Evolutionary conservation across 345 rosid species (phyloP), one percentile per base, ranked within the genome.

Genomic region (Boechera divaricarpa): DNA sequence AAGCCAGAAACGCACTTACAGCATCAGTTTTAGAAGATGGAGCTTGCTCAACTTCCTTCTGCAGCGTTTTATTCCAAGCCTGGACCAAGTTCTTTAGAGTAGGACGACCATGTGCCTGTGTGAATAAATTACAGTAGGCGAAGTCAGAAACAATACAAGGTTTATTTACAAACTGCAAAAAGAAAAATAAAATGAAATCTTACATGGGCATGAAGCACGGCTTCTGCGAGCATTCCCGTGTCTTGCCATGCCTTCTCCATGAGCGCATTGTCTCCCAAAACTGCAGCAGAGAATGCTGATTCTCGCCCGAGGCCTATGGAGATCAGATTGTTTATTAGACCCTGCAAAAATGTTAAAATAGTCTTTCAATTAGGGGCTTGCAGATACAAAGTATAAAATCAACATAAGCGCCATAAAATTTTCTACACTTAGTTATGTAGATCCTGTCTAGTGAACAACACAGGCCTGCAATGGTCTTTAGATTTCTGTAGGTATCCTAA

Each of bases 231-330:
- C 99, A 95, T 95, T 76, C 99, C 99, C 0, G 98, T 92, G 64
- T 95, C 99, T 85, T 89, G 94, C 99, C 99, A 95, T 26, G 96
- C 94, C 82, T 88, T 92, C 81, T 93, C 99, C 99, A 95, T 91
- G 75, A 95, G 93, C 56, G 91, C 94, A 80, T 93, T 93, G 85
- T 95, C 99, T 44, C 97, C 98, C 79, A 95, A 76, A 76, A 95
- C 87, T 52, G 98, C 97, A 70, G 96, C 97, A 54, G 99, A 73
- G 85, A 95, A 95, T 64, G 99, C 94, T 60, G 97, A 97, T 86
- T 95, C 98, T 48, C 94, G 85, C 61, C 99, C 99, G 78, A 87
- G 85, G 72, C 99, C 99, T 35, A 86, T 77, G n/a, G 97, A 85
- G 77, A 91, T 83, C 82, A 95, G 83, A 86, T 91, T 95, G 86